Base-by-base conservation (phyloP, 495 filamentous ascomycete species). In the Neurospora sp. region DNA sequence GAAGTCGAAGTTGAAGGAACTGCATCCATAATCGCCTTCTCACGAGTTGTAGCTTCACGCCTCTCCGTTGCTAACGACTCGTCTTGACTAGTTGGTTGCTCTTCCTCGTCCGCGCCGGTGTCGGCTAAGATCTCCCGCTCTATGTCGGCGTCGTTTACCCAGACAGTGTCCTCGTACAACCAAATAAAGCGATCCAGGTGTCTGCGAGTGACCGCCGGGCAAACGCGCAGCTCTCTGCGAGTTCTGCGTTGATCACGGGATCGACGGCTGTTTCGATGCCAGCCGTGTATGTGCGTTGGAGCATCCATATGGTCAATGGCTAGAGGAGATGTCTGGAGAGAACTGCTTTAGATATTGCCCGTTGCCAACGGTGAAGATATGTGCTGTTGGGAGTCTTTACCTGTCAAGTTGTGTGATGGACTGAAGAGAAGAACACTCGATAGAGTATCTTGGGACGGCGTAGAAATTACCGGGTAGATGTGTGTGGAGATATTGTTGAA, bases 371-470 rank as follows among this genome's bases (percentile, higher is more conserved):
- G 0, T 11, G 4, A 0, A 11, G 46, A 23, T 12, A 5, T 5
- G 46, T 23, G 10, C 20, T 23, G 2, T 2, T 12, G 4, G n/a
- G 1, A 6, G 46, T 23, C 46, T 23, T 54, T 54, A 23, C 46
- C 4, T 23, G 10, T 54, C 10, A 0, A 0, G 0, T 54, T 23
- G 4, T 0, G 4, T 23, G n/a, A 54, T 54, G 20, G 46, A 1
- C 9, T 20, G 46, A 54, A 23, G 46, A 1, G 2, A 6, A 0
- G 46, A 2, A 54, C 44, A 48, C 46, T 23, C 10, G 46, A 3
- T 0, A 12, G 1, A 0, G 48, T 54, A 54, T 54, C 20, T 5
- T 12, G 4, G n/a, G 46, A 12, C 20, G 11, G 10, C 20, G 48
- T 54, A 14, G 20, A 27, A 23, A 27, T 0, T 27, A 3, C 48